phyloP scores from a whole-genome alignment of 192 early-diverging fungal genomes.

The Podochytrium sp. region DNA sequence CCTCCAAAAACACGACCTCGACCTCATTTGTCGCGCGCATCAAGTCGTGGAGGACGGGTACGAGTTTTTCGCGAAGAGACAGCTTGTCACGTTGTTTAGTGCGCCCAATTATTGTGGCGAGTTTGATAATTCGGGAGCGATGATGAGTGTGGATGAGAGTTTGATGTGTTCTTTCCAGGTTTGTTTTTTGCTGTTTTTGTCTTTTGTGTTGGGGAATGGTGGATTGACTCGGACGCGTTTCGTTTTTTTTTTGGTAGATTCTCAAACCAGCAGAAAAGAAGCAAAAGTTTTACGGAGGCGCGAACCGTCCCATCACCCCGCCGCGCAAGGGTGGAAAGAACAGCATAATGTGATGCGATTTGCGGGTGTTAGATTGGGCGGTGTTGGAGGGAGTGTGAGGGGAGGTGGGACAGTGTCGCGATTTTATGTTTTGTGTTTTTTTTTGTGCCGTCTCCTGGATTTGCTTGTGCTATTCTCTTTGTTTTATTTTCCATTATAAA shows the following conservation, averaged over 20 bases:
- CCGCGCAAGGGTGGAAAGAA: slow-evolving; percentile 57
- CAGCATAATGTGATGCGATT: slow-evolving; percentile 28
- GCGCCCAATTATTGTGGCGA: slow-evolving; percentile 96
- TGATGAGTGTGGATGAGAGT: slow-evolving; percentile 74
- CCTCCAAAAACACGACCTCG: slow-evolving; percentile 95
- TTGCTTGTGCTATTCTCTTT: too few relatives aligned
- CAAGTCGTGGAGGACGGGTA: slow-evolving; percentile 99
- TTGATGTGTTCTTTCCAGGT: slow-evolving; percentile 72
- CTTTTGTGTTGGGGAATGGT: background rate
- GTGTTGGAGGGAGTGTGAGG: background rate
- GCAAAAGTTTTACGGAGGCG: slow-evolving; percentile 78
- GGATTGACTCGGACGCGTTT: too few relatives aligned
- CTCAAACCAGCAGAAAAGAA: slow-evolving; percentile 96
- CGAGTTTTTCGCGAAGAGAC: slow-evolving; percentile 97
- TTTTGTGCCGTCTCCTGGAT: background rate
- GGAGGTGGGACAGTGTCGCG: background rate
- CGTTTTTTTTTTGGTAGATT: too few relatives aligned
- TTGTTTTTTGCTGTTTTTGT: background rate
- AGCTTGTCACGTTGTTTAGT: slow-evolving; percentile 94
- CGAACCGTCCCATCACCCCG: slow-evolving; percentile 72
- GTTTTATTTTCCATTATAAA: too few relatives aligned
- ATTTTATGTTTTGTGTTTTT: background rate
- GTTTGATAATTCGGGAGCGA: slow-evolving; percentile 71
- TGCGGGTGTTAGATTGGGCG: background rate
- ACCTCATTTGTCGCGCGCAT: slow-evolving; percentile 97